phyloP scores from a whole-genome alignment of 768 basidiomycete species.

The Lactarius hatsudake region DNA sequence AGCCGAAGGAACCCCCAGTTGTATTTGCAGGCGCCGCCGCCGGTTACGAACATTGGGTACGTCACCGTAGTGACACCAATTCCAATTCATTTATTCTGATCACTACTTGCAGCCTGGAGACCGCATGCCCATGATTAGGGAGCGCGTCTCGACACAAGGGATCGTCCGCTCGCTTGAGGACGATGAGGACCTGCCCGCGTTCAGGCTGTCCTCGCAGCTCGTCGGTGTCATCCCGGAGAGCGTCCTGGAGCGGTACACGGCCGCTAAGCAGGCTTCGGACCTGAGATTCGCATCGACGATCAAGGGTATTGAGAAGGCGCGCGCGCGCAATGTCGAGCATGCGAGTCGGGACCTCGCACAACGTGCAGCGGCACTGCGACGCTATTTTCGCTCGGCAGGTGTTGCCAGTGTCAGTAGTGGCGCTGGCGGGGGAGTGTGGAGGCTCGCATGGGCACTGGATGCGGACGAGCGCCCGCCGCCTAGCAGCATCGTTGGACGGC shows the following conservation, averaged over 20 bases:
- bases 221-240: conserved; percentile 76
- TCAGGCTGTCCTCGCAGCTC: conserved; percentile 58
- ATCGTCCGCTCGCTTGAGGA: conserved; percentile 74
- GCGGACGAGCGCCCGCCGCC: conserved; percentile 81
- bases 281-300: conserved; percentile 59
- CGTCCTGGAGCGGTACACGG: conserved; percentile 69
- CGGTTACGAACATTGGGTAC: not conserved
- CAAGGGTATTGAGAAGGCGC: conserved; percentile 59
- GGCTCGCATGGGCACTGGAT: conserved; percentile 86
- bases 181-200: conserved; percentile 59
- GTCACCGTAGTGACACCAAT: not conserved
- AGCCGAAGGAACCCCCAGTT: not conserved
- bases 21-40: not conserved
- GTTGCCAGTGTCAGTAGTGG: conserved; percentile 25
- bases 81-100: not conserved
- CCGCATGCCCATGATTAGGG: conserved; percentile 76
- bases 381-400: conserved; percentile 30
- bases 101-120: conserved; percentile 34
- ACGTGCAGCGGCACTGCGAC: conserved; percentile 49
- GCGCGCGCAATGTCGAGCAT: conserved; percentile 59
- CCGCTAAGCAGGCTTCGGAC: conserved; percentile 57
- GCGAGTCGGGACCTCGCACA: conserved; percentile 60
- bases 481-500: conserved; percentile 80
- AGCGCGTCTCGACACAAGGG: conserved; percentile 83
- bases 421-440: conserved; percentile 45